Conservation (phyloP, 2,329 filamentous ascomycete genomes). For the Monilinia fructicola region DNA sequence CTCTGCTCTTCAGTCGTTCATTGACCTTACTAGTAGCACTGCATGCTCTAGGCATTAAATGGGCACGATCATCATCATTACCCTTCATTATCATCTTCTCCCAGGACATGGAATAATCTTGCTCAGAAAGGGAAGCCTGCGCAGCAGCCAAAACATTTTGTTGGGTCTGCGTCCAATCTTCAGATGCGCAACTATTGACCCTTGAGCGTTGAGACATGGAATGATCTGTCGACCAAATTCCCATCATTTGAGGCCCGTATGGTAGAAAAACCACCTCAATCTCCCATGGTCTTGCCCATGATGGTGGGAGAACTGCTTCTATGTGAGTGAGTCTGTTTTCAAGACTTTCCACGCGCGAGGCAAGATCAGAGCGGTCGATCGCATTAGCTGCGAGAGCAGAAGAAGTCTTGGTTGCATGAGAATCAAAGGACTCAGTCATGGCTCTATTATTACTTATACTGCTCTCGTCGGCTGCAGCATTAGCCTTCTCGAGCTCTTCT, state of each 20-base stretch:
- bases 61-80: neutral
- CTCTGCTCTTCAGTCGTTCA: constrained; percentile 71
- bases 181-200: constrained; percentile 44
- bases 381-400: constrained; percentile 42
- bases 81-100: constrained; percentile 25
- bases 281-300: constrained; percentile 64
- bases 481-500: constrained; percentile 57
- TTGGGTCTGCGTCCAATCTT: constrained; percentile 49
- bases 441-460: constrained; percentile 32
- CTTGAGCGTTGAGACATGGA: constrained; percentile 41
- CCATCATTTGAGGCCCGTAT: constrained; percentile 56
- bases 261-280: constrained; percentile 75
- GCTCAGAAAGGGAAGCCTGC: constrained; percentile 34
- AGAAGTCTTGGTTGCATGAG: constrained; percentile 42
- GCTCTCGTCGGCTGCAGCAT: constrained; percentile 46
- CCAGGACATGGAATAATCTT: constrained; percentile 35
- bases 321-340: constrained; percentile 43
- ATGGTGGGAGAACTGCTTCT: constrained; percentile 50
- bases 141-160: constrained; percentile 34
- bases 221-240: constrained; percentile 52
- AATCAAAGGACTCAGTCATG: constrained; percentile 37
- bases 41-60: constrained; percentile 61
- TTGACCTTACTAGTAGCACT: constrained; percentile 62
- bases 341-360: constrained; percentile 47
- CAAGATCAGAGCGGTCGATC: constrained; percentile 41